Base-by-base conservation (phyloP, 805 yeast species). In the Schwanniomyces yamadae region DNA sequence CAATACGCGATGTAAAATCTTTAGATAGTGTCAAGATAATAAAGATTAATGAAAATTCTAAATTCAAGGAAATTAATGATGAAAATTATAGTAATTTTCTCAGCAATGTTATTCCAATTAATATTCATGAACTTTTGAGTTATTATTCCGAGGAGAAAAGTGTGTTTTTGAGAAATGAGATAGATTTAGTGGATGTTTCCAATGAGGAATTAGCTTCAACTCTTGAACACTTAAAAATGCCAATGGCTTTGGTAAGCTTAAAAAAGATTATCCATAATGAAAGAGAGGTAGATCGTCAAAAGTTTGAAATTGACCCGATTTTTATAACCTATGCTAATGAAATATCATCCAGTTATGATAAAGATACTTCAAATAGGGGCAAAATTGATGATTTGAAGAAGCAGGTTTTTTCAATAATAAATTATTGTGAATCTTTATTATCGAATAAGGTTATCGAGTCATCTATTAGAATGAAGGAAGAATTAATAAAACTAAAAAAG, bases 121-220 rank as follows among this genome's bases (percentile, higher is more conserved):
- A 80, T 22, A 88, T 91, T 13, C 95, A 89, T 53, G 96, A 91
- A 59, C 79, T 84, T 48, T 77, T 87, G 35, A 86, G 96, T 43
- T 69, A 81, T 44, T 93, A 93, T 56, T 84, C 96, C 0, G 99
- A 91, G 55, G 89, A 86, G 54, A 84, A 87, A 57, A 91, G 96
- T 0, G 79, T 75, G 44, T 61, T 86, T 23, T 59, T 88, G 30
- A 74, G 98, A 50, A 71, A 66, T 28, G 89, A 87, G 51, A 71
- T 80, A 29, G 97, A 90, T 41, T 73, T 73, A 41, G 74, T 79
- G 15, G 90, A 85, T 38, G 74, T 89, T 7, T 83, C 95, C 0
- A 78, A 87, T 50, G 84, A 86, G 56, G 93, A 90, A 52, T 71
- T 84, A 31, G 59, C 71, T 2, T 85, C 96, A 1, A 86, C 86